These are phyloP conservation scores for Sparassis latifolia DNA, from an alignment of 1,284 basidiomycete genomes.

Conservation along the genomic window DNA sequence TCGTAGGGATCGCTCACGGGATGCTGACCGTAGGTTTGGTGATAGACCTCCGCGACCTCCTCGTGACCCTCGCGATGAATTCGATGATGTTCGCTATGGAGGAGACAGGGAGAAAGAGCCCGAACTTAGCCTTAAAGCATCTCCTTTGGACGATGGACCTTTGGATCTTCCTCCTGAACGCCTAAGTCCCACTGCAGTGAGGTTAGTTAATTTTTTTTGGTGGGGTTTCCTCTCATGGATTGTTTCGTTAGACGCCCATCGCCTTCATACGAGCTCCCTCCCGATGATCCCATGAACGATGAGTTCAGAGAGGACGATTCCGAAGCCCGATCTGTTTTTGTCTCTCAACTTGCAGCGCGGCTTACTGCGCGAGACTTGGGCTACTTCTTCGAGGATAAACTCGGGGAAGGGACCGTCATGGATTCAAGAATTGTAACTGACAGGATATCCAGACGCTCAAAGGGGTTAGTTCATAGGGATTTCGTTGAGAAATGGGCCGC, in stretches of 20 bases:
- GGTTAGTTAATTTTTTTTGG: conserved; percentile 17
- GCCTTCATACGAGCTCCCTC: conserved; percentile 62
- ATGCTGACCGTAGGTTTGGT: conserved; percentile 43
- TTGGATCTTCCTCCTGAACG: conserved; percentile 10
- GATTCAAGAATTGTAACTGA: conserved; percentile 96
- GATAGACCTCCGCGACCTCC: conserved; percentile 36
- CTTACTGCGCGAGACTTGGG: conserved; percentile 94
- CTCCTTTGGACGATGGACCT: conserved; percentile 9
- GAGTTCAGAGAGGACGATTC: conserved; percentile 84
- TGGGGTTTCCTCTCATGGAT: conserved; percentile 1
- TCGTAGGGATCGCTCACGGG: conserved; percentile 45
- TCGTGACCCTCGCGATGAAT: conserved; percentile 53
- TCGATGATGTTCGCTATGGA: conserved; percentile 43
- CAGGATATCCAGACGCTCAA: conserved; percentile 86
- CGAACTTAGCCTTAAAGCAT: conserved; percentile 10
- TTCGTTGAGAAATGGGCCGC: background rate
- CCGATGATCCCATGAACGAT: conserved; percentile 62
- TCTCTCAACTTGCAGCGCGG: conserved; percentile 93
- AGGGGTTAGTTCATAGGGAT: conserved; percentile 61
- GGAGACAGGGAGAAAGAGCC: conserved; percentile 29
- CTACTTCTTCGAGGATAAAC: conserved; percentile 97
- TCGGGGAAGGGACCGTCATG: conserved; percentile 87
- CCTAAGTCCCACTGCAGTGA: conserved; percentile 11
- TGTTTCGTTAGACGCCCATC: conserved; percentile 50
- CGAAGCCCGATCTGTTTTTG: conserved; percentile 96